Evolutionary conservation across 768 basidiomycete species (phyloP).

Genomic region (Candolleomyces aberdarensis): DNA sequence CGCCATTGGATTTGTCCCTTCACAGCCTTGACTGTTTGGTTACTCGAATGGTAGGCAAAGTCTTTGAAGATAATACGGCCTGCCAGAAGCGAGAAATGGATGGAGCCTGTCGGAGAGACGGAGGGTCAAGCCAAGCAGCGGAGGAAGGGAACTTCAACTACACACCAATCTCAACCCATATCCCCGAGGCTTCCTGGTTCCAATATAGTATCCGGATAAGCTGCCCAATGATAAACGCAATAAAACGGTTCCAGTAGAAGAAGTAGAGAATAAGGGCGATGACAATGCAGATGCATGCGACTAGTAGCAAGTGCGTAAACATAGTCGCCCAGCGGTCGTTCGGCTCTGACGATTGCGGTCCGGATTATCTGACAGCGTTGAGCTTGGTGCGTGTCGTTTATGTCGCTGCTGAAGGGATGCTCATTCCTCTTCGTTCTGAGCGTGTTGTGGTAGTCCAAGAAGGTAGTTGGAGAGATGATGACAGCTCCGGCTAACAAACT

Average conservation of each 20-base stretch:
- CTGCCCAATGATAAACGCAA: slow-evolving; percentile 66
- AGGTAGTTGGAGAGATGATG: not conserved
- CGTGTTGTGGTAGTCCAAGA: not conserved
- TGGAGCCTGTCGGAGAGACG: slow-evolving; percentile 54
- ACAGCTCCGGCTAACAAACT: not conserved
- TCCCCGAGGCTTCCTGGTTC: slow-evolving; percentile 71
- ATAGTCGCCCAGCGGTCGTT: slow-evolving; percentile 27
- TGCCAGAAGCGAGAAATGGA: slow-evolving; percentile 85
- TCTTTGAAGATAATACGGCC: slow-evolving; percentile 90
- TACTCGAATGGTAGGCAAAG: slow-evolving; percentile 85
- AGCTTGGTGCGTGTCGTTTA: not conserved
- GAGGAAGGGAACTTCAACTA: not conserved
- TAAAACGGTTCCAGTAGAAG: slow-evolving; percentile 89
- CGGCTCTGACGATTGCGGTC: not conserved
- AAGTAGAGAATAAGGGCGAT: slow-evolving; percentile 65
- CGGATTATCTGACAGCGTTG: not conserved
- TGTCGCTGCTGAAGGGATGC: not conserved
- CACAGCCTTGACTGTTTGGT: slow-evolving; percentile 81
- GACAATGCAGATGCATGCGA: slow-evolving; percentile 59
- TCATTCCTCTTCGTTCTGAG: not conserved
- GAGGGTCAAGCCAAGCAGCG: not conserved
- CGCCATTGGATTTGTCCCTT: slow-evolving; percentile 89
- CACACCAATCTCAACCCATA: slow-evolving; percentile 82
- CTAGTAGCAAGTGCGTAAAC: slow-evolving; percentile 58
- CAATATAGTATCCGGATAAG: slow-evolving; percentile 71